Evolutionary conservation across 129 eudicot species (phyloP).

Genomic region (Artemisia argyi): DNA sequence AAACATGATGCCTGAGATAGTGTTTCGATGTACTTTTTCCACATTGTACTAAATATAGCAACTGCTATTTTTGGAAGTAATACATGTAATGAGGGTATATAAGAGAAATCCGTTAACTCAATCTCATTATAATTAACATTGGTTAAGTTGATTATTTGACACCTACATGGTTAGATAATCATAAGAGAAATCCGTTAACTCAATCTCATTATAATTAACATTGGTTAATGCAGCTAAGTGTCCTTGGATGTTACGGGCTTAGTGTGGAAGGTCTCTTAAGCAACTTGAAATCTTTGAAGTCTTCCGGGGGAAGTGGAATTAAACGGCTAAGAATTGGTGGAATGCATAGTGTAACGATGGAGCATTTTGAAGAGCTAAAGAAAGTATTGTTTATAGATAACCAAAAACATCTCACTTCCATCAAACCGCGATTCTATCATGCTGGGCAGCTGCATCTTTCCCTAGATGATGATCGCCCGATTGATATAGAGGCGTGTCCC

Average conservation of each 20-base stretch:
- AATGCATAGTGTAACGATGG: constrained; percentile 32
- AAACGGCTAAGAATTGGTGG: constrained; percentile 58
- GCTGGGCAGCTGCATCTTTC: constrained; percentile 54
- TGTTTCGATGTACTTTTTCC: constrained; percentile 5
- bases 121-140: too few species aligned
- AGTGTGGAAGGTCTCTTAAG: constrained; percentile 43
- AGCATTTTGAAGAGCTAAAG: constrained; percentile 52
- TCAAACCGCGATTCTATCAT: constrained; percentile 52
- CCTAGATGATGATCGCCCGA: constrained; percentile 63
- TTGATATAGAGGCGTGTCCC: constrained; percentile 75
- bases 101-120: too few species aligned
- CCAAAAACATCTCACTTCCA: constrained; percentile 21
- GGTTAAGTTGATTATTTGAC: neutral
- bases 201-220: neutral
- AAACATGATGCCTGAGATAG: neutral
- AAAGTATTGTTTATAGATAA: constrained; percentile 30
- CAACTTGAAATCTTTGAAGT: constrained; percentile 45
- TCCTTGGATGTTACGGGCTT: constrained; percentile 56
- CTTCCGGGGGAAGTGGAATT: constrained; percentile 36
- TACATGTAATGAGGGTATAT: neutral
- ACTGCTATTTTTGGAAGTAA: constrained; percentile 2
- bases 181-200: neutral
- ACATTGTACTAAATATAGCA: neutral
- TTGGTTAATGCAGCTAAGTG: constrained; percentile 57
- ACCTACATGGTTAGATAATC: neutral